These are phyloP conservation scores for Leccinum boreale DNA, from an alignment of 768 basidiomycete genomes.

Conservation along the genomic window DNA sequence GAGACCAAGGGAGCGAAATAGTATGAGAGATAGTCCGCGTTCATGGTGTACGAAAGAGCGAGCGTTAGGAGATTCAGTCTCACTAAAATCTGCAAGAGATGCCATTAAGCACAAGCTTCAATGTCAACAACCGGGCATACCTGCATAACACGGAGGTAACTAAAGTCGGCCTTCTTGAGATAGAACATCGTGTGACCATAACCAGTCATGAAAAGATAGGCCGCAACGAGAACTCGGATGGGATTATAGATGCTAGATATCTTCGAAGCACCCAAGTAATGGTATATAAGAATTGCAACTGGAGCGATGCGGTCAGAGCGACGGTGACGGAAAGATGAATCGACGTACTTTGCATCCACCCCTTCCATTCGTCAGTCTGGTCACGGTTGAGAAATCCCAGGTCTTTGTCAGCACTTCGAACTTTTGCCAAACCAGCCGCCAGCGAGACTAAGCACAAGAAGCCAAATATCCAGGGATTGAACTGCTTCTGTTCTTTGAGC, in stretches of 20 bases:
- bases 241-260: slow-evolving; percentile 93
- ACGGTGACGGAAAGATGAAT: not conserved
- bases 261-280: slow-evolving; percentile 87
- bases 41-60: slow-evolving; percentile 83
- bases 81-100: slow-evolving; percentile 55
- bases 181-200: slow-evolving; percentile 90
- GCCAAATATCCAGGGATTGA: slow-evolving; percentile 63
- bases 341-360: slow-evolving; percentile 91
- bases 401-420: slow-evolving; percentile 76
- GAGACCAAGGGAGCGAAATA: slow-evolving; percentile 91
- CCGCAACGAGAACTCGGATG: slow-evolving; percentile 82
- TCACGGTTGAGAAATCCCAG: slow-evolving; percentile 87
- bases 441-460: slow-evolving; percentile 55
- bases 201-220: slow-evolving; percentile 91
- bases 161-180: slow-evolving; percentile 85
- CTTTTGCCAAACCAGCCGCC: slow-evolving; percentile 55
- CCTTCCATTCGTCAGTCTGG: slow-evolving; percentile 97
- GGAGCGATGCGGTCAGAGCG: slow-evolving; percentile 1
- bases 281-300: slow-evolving; percentile 92
- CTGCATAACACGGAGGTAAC: slow-evolving; percentile 72
- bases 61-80: slow-evolving; percentile 83
- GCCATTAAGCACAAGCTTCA: not conserved
- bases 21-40: slow-evolving; percentile 88
- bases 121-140: slow-evolving; percentile 33
- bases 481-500: slow-evolving; percentile 88